Conservation (phyloP, 2,329 filamentous ascomycete species). For the Trichoderma harzianum region DNA sequence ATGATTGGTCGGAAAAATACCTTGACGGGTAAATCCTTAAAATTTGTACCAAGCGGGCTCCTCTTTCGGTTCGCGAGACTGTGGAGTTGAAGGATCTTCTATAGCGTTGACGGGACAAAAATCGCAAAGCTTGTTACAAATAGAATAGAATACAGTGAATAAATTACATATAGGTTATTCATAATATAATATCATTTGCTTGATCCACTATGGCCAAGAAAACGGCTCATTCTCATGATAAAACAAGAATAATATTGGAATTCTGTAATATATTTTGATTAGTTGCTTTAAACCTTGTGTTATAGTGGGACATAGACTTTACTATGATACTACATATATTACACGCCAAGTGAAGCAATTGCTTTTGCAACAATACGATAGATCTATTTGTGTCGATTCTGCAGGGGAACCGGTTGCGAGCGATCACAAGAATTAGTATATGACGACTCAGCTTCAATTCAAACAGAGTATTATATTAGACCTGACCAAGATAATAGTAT, state of each 20-base stretch:
- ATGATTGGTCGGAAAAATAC: background rate
- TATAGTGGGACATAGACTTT: background rate
- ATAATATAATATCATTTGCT: background rate
- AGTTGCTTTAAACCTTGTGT: background rate
- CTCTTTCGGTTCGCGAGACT: background rate
- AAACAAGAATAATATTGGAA: background rate
- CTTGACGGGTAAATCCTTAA: background rate
- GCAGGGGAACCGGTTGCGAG: background rate
- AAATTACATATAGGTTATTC: background rate
- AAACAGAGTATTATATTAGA: background rate
- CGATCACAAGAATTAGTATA: background rate
- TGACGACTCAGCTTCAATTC: background rate
- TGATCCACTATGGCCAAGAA: background rate
- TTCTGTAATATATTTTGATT: background rate
- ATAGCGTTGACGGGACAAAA: background rate
- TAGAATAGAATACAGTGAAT: background rate
- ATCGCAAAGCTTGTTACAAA: background rate
- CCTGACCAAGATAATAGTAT: background rate
- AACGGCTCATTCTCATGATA: background rate
- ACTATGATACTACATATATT: background rate
- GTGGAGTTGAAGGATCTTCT: background rate
- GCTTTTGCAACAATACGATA: background rate
- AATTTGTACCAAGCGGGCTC: background rate
- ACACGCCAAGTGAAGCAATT: background rate
- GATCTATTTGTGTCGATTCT: background rate